Conservation (phyloP, 1,139 yeast species). For the Kluyveromyces sp. region DNA sequence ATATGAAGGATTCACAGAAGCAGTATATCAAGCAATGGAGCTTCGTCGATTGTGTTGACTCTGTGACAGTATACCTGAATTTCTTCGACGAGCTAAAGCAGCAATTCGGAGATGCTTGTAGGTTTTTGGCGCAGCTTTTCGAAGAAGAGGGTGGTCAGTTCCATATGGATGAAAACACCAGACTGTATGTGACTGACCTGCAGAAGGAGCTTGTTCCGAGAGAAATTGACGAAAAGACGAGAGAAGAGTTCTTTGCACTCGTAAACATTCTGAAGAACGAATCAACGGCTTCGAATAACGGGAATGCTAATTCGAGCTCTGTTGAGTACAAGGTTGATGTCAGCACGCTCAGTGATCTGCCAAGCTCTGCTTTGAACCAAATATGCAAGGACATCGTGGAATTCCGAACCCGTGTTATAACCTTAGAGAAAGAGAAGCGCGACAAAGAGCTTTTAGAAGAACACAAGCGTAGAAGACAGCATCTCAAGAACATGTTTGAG, state of each 20-base stretch:
- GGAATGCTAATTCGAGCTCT: conserved; percentile 1
- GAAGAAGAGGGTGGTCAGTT: conserved; percentile 7
- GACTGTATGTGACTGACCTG: conserved; percentile 14
- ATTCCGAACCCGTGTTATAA: conserved; percentile 55
- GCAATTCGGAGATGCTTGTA: background rate
- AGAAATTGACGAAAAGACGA: background rate
- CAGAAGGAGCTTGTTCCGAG: background rate
- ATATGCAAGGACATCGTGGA: conserved; percentile 53
- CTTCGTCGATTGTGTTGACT: conserved; percentile 13
- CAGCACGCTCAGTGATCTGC: conserved; percentile 56
- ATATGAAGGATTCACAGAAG: background rate
- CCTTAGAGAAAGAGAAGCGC: conserved; percentile 50
- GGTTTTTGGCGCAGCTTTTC: background rate
- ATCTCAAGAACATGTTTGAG: conserved; percentile 45
- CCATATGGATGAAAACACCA: conserved; percentile 20
- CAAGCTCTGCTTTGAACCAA: conserved; percentile 49
- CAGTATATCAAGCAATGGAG: conserved; percentile 11
- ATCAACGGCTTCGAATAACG: background rate
- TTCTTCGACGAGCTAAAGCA: conserved; percentile 7
- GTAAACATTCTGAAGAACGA: conserved; percentile 5
- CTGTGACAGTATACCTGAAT: conserved; percentile 19
- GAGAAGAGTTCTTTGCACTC: conserved; percentile 8
- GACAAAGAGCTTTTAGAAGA: conserved; percentile 47
- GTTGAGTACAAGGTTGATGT: conserved; percentile 50
- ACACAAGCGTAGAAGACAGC: conserved; percentile 44